Evolutionary conservation across 495 filamentous ascomycete species (phyloP).

Genomic region (Aspergillus wentii): DNA sequence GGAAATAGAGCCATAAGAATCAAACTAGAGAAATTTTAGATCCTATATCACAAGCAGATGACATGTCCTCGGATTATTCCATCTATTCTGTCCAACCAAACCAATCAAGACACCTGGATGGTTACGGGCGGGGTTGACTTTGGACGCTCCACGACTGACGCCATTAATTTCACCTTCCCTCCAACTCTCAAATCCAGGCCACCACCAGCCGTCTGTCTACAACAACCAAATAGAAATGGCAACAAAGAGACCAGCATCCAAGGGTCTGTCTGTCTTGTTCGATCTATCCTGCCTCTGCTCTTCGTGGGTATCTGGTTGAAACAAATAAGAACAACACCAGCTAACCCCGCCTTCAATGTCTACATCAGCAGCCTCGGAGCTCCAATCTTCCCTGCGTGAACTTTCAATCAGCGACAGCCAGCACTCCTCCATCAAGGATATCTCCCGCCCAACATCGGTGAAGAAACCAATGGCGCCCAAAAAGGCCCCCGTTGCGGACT

Average conservation of each 20-base stretch:
- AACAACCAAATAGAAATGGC: slow-evolving; percentile 17
- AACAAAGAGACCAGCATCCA: slow-evolving; percentile 7
- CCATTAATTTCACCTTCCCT: slow-evolving; percentile 15
- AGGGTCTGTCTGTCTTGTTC: slow-evolving; percentile 13
- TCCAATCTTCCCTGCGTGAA: slow-evolving; percentile 39
- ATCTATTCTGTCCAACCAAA: too few species aligned
- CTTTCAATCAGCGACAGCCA: slow-evolving; percentile 42
- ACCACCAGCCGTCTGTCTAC: too few species aligned
- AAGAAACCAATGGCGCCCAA: slow-evolving; percentile 21
- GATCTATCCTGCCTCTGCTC: slow-evolving; percentile 1
- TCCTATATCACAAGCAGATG: too few species aligned
- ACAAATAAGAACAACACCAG: too few species aligned
- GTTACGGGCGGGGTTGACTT: slow-evolving; percentile 10
- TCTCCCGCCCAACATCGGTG: slow-evolving; percentile 18
- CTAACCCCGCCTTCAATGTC: slow-evolving; percentile 17
- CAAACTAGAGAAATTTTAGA: too few species aligned
- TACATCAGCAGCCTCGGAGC: slow-evolving; percentile 24
- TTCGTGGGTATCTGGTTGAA: too few species aligned
- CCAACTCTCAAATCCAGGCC: too few species aligned
- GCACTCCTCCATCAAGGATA: slow-evolving; percentile 31
- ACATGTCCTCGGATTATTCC: too few species aligned
- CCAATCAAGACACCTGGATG: slow-evolving; percentile 9
- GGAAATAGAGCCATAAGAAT: too few species aligned
- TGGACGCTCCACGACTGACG: slow-evolving; percentile 20
- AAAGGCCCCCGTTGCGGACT: slow-evolving; percentile 58